Conservation (phyloP, 331 rosid species). For the Malus hybrid region DNA sequence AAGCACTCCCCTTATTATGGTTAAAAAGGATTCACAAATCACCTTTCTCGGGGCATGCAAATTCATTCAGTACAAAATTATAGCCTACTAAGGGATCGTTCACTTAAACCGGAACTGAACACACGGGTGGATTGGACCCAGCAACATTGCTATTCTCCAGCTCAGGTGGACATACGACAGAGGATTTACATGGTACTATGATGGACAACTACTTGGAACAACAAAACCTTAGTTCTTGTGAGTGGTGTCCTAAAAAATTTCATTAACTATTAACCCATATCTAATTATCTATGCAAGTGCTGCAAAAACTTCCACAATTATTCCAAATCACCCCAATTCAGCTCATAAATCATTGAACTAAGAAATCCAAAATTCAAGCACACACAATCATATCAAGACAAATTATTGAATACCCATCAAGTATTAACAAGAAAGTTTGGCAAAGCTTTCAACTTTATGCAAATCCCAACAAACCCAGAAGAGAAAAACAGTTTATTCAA, state of each 20-base stretch:
- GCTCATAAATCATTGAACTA: neutral
- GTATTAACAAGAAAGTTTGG: neutral
- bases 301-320: neutral
- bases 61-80: neutral
- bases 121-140: neutral
- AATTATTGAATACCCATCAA: constrained; percentile 9
- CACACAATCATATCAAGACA: neutral
- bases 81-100: neutral
- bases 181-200: neutral
- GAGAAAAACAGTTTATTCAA: neutral
- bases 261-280: neutral
- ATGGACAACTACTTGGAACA: neutral
- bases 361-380: neutral
- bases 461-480: neutral
- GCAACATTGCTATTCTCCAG: neutral
- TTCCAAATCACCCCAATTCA: neutral
- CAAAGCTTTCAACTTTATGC: neutral
- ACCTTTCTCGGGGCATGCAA: neutral
- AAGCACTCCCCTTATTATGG: neutral
- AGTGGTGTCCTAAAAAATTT: neutral
- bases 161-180: neutral
- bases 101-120: neutral
- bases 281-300: neutral
- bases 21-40: neutral
- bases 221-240: neutral